phyloP scores from a whole-genome alignment of 192 early-diverging fungal species.

The Entrophospora sp. region DNA sequence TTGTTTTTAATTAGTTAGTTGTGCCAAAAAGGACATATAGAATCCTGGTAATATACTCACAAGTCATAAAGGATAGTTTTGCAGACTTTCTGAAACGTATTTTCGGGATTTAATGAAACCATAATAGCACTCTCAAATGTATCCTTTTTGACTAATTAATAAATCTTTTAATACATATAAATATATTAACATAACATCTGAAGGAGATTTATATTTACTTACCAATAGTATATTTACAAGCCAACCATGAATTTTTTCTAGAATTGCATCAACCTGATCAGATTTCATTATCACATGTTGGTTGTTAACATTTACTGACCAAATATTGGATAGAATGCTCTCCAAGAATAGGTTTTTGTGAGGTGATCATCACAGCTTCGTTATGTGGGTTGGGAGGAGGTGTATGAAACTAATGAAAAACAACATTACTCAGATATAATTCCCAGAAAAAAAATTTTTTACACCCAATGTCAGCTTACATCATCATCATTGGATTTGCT shows the following conservation, averaged over 20 bases:
- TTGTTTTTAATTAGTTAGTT: constrained; percentile 4
- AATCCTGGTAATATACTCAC: neutral
- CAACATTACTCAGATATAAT: neutral
- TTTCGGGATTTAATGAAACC: neutral
- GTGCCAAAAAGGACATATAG: neutral
- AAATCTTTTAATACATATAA: neutral
- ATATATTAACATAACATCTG: neutral
- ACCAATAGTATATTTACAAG: constrained; percentile 6
- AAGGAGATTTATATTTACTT: constrained; percentile 7
- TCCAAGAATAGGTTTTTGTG: constrained; percentile 7
- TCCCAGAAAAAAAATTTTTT: neutral
- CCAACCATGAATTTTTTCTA: neutral
- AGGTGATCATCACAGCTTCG: neutral
- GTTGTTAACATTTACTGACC: neutral
- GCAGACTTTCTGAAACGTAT: constrained; percentile 6
- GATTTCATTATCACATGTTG: constrained; percentile 12
- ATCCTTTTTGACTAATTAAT: constrained; percentile 17
- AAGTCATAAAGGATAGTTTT: constrained; percentile 9
- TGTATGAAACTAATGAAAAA: neutral
- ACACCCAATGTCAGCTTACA: neutral
- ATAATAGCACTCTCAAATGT: neutral
- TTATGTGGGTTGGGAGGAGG: neutral
- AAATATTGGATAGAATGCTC: constrained; percentile 3
- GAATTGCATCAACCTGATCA: neutral
- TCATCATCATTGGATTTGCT: no score